A percentile compares a stretch with the other conserved stretches of the same genome.
phyloP scores from a whole-genome alignment of 1,284 basidiomycete genomes.

The Trametes pubescens region DNA sequence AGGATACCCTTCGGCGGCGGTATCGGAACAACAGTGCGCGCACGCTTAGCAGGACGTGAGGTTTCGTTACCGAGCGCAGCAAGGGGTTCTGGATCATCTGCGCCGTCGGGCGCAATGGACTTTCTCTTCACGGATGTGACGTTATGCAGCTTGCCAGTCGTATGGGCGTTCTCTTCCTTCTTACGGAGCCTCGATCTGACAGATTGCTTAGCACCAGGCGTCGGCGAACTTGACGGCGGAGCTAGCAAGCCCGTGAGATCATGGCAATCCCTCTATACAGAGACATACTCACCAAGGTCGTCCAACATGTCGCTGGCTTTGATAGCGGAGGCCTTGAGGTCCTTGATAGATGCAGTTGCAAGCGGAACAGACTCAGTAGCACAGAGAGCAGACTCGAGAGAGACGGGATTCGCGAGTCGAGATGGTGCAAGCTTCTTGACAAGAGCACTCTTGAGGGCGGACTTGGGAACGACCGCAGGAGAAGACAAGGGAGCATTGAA shows the following conservation, averaged over 20 bases:
- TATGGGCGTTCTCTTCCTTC: slow-evolving; percentile 19
- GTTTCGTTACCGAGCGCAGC: not conserved
- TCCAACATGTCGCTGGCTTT: slow-evolving; percentile 13
- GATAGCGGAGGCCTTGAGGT: not conserved
- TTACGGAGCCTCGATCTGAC: slow-evolving; percentile 36
- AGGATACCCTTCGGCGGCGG: not conserved
- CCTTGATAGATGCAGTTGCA: not conserved
- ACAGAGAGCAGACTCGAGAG: not conserved
- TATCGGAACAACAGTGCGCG: slow-evolving; percentile 12
- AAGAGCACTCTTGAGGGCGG: slow-evolving; percentile 27
- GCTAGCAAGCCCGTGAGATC: slow-evolving; percentile 8
- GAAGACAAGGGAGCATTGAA: slow-evolving; percentile 30
- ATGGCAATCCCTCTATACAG: not conserved
- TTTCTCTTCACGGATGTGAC: slow-evolving; percentile 31
- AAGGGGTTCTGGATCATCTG: slow-evolving; percentile 13
- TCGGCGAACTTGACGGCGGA: slow-evolving; percentile 30
- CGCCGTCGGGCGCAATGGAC: not conserved
- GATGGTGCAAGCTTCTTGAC: slow-evolving; percentile 1
- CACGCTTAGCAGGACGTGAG: slow-evolving; percentile 26
- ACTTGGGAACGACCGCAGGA: slow-evolving; percentile 18
- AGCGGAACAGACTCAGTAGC: not conserved
- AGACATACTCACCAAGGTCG: slow-evolving; percentile 16
- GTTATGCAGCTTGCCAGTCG: slow-evolving; percentile 15
- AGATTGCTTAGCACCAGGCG: slow-evolving; percentile 29
- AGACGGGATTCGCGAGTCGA: not conserved